These are phyloP conservation scores for Aspergillus campestris DNA, from an alignment of 495 filamentous ascomycete genomes.

Conservation along the genomic window DNA sequence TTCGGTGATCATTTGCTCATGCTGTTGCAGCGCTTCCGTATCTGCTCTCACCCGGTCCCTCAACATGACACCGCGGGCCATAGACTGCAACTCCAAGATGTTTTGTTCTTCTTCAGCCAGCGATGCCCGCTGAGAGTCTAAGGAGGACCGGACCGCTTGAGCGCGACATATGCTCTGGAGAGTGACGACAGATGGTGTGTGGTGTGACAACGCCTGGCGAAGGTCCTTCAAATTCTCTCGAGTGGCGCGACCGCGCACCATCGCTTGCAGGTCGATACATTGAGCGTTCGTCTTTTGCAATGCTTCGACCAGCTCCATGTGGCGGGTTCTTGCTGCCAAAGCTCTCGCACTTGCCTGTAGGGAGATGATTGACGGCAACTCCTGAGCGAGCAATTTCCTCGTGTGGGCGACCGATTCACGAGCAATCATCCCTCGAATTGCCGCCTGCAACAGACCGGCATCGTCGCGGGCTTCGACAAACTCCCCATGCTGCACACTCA, in stretches of 20 bases:
- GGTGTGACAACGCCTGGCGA: constrained; percentile 18
- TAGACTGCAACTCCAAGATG: constrained; percentile 40
- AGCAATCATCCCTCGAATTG: constrained; percentile 44
- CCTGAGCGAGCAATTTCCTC: constrained; percentile 20
- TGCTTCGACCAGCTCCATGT: constrained; percentile 19
- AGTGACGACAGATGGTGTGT: constrained; percentile 17
- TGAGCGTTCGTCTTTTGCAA: constrained; percentile 21
- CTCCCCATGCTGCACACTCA: constrained; percentile 23
- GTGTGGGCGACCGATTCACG: constrained; percentile 33
- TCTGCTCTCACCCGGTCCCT: constrained; percentile 36
- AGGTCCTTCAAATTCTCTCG: constrained; percentile 20
- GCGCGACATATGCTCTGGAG: constrained; percentile 31
- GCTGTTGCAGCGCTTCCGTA: constrained; percentile 48
- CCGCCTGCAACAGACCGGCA: constrained; percentile 39
- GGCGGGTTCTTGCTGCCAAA: constrained; percentile 23
- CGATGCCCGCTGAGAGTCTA: constrained; percentile 23
- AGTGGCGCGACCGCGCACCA: constrained; percentile 28
- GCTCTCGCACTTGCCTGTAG: constrained; percentile 41
- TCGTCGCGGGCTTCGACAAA: constrained; percentile 40
- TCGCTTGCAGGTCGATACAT: constrained; percentile 33
- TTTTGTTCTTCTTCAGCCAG: constrained; percentile 25
- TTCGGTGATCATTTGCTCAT: constrained; percentile 48
- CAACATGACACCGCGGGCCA: constrained; percentile 34
- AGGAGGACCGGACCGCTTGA: constrained; percentile 24
- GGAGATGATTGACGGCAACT: constrained; percentile 26